These are phyloP conservation scores for Termitomyces sp. DNA, from an alignment of 768 basidiomycete species.

Conservation along the genomic window DNA sequence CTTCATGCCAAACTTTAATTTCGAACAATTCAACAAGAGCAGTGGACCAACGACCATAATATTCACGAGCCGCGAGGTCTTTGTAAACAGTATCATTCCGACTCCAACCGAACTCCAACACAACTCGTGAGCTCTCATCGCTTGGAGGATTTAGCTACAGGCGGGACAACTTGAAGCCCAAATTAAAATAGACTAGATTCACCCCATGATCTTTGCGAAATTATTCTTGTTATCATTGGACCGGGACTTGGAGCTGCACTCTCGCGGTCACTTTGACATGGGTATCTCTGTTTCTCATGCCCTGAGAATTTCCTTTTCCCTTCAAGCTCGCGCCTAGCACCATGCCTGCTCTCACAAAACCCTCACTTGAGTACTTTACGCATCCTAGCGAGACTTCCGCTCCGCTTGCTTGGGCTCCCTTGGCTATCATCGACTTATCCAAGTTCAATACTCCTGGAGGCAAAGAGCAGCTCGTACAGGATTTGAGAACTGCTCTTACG, in stretches of 20 bases:
- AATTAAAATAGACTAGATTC: too few species aligned
- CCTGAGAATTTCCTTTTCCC: not conserved
- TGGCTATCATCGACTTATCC: constrained; percentile 35
- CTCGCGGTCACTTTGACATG: not conserved
- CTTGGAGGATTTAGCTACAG: not conserved
- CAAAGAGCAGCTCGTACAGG: constrained; percentile 24
- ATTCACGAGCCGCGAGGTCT: not conserved
- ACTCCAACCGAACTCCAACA: not conserved
- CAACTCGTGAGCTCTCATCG: not conserved
- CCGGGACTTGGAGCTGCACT: not conserved
- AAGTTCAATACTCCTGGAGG: constrained; percentile 28
- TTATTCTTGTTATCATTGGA: not conserved
- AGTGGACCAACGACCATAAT: not conserved
- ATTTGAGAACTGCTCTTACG: constrained; percentile 35
- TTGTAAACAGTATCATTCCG: not conserved
- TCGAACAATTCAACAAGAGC: not conserved
- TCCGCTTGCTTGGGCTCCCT: constrained; percentile 29
- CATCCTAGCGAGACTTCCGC: constrained; percentile 1
- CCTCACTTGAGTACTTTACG: constrained; percentile 1
- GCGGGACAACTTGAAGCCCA: not conserved
- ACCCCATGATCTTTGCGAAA: not conserved
- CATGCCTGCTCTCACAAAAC: constrained; percentile 8
- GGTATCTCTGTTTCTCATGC: not conserved
- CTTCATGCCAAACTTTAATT: too few species aligned
- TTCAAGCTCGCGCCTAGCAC: not conserved